phyloP scores from a whole-genome alignment of 345 rosid genomes.

The Hibiscus mutabilis region DNA sequence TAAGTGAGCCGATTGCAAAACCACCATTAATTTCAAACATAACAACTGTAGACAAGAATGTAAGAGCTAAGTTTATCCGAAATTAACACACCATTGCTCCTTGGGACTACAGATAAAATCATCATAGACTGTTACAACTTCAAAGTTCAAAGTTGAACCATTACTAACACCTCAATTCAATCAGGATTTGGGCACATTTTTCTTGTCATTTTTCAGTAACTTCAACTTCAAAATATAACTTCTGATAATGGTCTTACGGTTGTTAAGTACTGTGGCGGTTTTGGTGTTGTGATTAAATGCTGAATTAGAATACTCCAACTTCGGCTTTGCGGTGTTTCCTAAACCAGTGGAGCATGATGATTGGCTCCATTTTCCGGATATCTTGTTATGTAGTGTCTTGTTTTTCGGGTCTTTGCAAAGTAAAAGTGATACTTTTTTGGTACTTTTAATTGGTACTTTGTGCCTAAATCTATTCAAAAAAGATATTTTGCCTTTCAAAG shows the following conservation, averaged over 20 bases:
- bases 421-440: neutral
- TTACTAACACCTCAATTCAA: neutral
- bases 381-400: too few relatives aligned
- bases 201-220: neutral
- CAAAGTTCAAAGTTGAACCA: neutral
- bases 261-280: neutral
- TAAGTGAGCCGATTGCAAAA: conserved; percentile 1
- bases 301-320: neutral
- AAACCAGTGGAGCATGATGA: neutral
- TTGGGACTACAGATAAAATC: neutral
- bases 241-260: neutral
- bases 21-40: neutral
- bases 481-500: neutral
- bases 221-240: neutral
- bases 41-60: neutral
- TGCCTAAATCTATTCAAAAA: neutral
- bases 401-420: too few relatives aligned
- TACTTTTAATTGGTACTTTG: neutral
- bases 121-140: neutral
- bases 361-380: too few relatives aligned
- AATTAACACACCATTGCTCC: neutral
- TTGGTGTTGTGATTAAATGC: neutral
- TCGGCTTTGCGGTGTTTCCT: neutral
- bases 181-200: neutral
- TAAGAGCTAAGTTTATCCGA: neutral